Evolutionary conservation across 164 flowering plant species (phyloP), one percentile per base, ranked within the genome.

Genomic region (Kalanchoe fedtschenkoi): DNA sequence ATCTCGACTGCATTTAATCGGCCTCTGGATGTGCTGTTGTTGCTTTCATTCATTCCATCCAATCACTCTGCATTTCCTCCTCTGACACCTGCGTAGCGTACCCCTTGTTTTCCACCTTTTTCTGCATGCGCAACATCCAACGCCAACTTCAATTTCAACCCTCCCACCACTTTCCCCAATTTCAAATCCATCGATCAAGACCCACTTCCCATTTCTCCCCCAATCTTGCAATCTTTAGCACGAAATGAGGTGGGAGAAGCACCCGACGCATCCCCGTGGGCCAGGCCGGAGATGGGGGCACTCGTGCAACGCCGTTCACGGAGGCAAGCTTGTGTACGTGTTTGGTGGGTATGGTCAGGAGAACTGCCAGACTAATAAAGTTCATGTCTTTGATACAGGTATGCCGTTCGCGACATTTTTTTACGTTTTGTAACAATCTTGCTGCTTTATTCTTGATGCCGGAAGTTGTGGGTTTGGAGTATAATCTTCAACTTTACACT

Each of bases 261-360:
- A 5, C 44, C 63, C 29, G n/a, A 67, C 34, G 16, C 66, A 58
- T 33, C 66, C 44, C 21, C 34, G 15, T 46, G 93, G 89, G 75
- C 97, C 98, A 13, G 97, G 97, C 38, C 83, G 72, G 73, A 82
- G 95, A 69, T 93, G 98, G 98, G 98, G 98, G 5, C 98, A 93
- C 75, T 86, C 98, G 26, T 89, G 95, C 74, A 93, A 88, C 76
- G 78, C 91, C 71, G 65, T 93, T 69, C 79, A 71, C 75, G 92
- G 96, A 35, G 98, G 97, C 6, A 81, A 77, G 54, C 74, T 77
- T 67, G 82, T 93, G 64, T 89, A 86, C 63, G 84, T 93, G 15
- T 89, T 93, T 59, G 98, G 98, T 32, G 98, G 98, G 8, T 93
- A 86, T 74, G 95, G 97, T 61, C 69, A 73, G 70, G 82, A 82